Evolutionary conservation across 345 rosid species (phyloP), one percentile per base, ranked within the genome.

Genomic region (Mercurialis annua): DNA sequence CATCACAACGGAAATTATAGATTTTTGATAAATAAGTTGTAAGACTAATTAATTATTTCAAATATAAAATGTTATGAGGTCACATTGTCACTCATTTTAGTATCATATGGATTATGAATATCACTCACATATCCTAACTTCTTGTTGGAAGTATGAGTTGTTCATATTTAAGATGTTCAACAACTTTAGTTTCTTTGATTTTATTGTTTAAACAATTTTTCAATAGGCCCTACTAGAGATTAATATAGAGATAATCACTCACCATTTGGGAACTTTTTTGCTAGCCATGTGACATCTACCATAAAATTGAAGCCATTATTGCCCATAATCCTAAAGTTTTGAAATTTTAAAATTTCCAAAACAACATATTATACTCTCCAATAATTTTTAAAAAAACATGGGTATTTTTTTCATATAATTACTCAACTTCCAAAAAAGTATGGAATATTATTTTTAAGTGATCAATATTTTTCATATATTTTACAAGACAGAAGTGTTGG

Each of bases 251-350:
- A 40, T 7, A 9, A 40, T 40, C 10, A 40, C 10, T 40, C 16
- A 29, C 31, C 21, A 16, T 16, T 3, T 59, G 0, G 0, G 36
- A 36, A 10, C 17, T 59, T 59, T 59, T 34, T n/a, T 26, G 59
- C n/a, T n/a, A 10, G 33, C 46, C 62, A 34, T 59, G 61, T 56
- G 61, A 31, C 61, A 56, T 30, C n/a, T 23, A 31, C 5, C 12
- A 33, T 26, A 12, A 57, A 31, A 17, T 34, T 7, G 9, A 57
- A 16, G 21, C 38, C 11, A 57, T 6, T 17, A 31, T 57, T 31
- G 8, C 18, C 14, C 38, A 31, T 18, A 57, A 31, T 8, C 38
- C 62, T 57, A 4, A 17, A 57, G 17, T 14, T 15, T 55, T 55
- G 15, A 31, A 30, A 52, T 21, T 52, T 52, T 57, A 10, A 57